Conservation (phyloP, 192 early-diverging fungal species). For the Kickxella alabastrina region DNA sequence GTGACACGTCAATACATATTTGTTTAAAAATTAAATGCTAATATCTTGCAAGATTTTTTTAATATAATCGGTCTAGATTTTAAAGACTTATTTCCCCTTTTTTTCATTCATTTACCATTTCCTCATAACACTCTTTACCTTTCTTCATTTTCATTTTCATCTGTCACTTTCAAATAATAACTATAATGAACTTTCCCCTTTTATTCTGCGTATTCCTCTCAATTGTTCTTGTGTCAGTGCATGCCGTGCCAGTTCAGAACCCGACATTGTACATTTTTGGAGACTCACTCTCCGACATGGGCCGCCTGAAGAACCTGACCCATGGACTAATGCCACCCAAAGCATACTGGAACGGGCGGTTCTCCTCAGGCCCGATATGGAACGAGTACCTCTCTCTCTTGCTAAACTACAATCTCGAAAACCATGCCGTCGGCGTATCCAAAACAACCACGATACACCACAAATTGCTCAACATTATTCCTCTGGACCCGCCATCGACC, state of each 20-base stretch:
- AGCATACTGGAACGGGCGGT: slow-evolving; percentile 43
- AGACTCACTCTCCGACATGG: slow-evolving; percentile 43
- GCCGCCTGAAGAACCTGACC: slow-evolving; percentile 20
- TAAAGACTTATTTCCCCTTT: neutral
- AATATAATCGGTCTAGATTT: neutral
- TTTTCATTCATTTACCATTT: no score
- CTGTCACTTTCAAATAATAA: no score
- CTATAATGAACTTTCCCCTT: no score
- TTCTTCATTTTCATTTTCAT: neutral
- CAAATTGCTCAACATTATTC: slow-evolving; percentile 8
- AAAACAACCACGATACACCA: slow-evolving; percentile 10
- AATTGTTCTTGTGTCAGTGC: no score
- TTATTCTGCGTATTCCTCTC: no score
- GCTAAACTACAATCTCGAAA: slow-evolving; percentile 7
- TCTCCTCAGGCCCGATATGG: slow-evolving; percentile 41
- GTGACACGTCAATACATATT: no score
- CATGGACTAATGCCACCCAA: slow-evolving; percentile 21
- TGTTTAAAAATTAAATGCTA: no score
- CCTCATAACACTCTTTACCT: neutral
- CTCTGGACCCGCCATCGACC: slow-evolving; percentile 24
- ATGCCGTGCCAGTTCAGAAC: neutral
- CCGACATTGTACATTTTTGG: slow-evolving; percentile 41
- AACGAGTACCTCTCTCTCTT: slow-evolving; percentile 26
- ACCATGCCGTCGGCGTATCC: slow-evolving; percentile 28
- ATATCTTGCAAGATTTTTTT: no score